phyloP scores from a whole-genome alignment of 2,329 filamentous ascomycete genomes.

The Polytolypa hystricis region DNA sequence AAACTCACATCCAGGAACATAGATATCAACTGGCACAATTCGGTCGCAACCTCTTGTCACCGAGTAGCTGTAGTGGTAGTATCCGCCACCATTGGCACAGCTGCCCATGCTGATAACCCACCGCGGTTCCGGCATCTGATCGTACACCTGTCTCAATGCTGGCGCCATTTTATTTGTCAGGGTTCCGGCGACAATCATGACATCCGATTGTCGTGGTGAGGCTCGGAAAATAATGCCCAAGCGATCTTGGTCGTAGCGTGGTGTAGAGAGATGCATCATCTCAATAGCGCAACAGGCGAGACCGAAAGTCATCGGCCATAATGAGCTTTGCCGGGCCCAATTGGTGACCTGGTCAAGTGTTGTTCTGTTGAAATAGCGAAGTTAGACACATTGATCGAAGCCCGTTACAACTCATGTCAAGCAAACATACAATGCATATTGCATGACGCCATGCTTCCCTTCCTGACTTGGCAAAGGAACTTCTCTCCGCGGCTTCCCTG shows the following conservation, averaged over 20 bases:
- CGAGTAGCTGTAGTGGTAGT: slow-evolving; percentile 80
- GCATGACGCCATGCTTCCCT: slow-evolving; percentile 40
- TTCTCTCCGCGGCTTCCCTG: slow-evolving; percentile 36
- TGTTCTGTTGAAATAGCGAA: slow-evolving; percentile 21
- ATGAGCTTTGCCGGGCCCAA: slow-evolving; percentile 76
- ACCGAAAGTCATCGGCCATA: slow-evolving; percentile 89
- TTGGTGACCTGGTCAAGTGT: slow-evolving; percentile 64
- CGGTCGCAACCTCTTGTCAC: slow-evolving; percentile 68
- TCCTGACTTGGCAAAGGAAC: slow-evolving; percentile 40
- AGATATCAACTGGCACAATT: slow-evolving; percentile 74
- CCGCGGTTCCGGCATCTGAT: slow-evolving; percentile 88
- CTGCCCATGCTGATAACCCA: slow-evolving; percentile 84
- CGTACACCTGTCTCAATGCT: slow-evolving; percentile 77
- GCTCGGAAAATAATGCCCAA: slow-evolving; percentile 82
- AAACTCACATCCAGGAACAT: slow-evolving; percentile 67
- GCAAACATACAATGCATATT: slow-evolving; percentile 38
- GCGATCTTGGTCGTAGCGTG: slow-evolving; percentile 81
- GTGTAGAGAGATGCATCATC: slow-evolving; percentile 90
- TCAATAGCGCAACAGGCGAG: slow-evolving; percentile 85
- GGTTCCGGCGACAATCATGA: slow-evolving; percentile 85
- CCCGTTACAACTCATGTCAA: too few species aligned
- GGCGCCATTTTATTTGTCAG: slow-evolving; percentile 93
- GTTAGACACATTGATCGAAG: slow-evolving; percentile 1
- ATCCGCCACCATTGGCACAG: slow-evolving; percentile 76
- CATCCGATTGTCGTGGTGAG: slow-evolving; percentile 73